phyloP scores from a whole-genome alignment of 164 flowering plant genomes.

The Umbilicus rupestris region DNA sequence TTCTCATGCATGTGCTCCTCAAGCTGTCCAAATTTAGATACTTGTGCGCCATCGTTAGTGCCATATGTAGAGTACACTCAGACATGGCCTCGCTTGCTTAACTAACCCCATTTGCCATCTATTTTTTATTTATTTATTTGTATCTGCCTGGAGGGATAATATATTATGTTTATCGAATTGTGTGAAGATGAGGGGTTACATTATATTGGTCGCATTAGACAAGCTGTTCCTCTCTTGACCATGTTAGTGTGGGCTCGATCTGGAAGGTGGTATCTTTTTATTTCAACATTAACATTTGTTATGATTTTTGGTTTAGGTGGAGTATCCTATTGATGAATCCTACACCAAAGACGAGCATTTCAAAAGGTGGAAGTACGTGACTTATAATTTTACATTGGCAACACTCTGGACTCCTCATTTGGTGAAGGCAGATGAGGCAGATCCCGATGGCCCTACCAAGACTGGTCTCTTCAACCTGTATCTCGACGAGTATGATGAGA shows the following conservation, averaged over 20 bases:
- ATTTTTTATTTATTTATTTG: not conserved
- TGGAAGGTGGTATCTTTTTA: too few relatives aligned
- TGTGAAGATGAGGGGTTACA: too few relatives aligned
- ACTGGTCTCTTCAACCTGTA: constrained; percentile 36
- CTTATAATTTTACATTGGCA: constrained; percentile 38
- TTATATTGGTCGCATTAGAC: not conserved
- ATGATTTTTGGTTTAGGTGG: constrained; percentile 28
- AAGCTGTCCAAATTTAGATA: not conserved
- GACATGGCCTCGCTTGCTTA: not conserved
- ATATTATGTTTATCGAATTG: not conserved
- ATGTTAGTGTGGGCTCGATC: not conserved
- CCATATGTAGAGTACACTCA: too few relatives aligned
- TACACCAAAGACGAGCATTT: constrained; percentile 25
- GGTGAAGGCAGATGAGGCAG: constrained; percentile 18
- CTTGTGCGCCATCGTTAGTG: not conserved
- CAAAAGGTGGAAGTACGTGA: constrained; percentile 31
- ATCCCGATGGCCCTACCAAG: constrained; percentile 28
- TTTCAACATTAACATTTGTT: too few relatives aligned
- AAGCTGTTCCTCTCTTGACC: not conserved
- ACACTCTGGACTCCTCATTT: constrained; percentile 35
- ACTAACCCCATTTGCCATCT: not conserved
- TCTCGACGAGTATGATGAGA: constrained; percentile 31
- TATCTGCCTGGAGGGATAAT: too few relatives aligned
- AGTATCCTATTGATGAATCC: constrained; percentile 35
- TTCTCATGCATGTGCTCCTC: constrained; percentile 2